phyloP scores from a whole-genome alignment of 345 rosid species.

The Salix viminalis region DNA sequence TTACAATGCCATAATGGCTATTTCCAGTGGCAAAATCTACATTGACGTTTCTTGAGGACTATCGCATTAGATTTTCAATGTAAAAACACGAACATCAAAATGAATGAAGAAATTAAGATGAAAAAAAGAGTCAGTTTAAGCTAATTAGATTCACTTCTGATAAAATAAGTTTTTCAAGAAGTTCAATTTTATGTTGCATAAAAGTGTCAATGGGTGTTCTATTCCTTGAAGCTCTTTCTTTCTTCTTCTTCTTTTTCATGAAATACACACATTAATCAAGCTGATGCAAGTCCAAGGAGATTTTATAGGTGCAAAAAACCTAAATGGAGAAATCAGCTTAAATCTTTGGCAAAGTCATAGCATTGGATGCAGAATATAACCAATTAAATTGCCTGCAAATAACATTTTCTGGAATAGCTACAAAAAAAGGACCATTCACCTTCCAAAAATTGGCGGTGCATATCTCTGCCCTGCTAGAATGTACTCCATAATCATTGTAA shows the following conservation, averaged over 20 bases:
- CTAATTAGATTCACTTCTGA: not conserved
- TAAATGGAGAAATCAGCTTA: not conserved
- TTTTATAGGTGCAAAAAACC: not conserved
- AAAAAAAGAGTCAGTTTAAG: not conserved
- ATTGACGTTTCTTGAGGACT: not conserved
- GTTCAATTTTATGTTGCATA: not conserved
- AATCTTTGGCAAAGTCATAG: not conserved
- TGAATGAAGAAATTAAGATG: not conserved
- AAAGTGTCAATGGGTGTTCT: not conserved
- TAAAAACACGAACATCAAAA: not conserved
- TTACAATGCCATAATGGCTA: constrained; percentile 11
- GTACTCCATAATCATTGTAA: constrained; percentile 88
- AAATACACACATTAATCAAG: not conserved
- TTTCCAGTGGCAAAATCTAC: constrained; percentile 1
- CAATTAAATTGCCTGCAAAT: constrained; percentile 1
- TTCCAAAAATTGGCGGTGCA: constrained; percentile 66
- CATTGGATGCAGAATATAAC: not conserved
- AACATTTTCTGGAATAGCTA: not conserved
- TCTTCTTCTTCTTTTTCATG: not conserved
- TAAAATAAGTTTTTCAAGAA: not conserved
- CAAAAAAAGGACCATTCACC: constrained; percentile 37
- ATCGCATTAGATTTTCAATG: not conserved
- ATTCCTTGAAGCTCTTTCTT: not conserved
- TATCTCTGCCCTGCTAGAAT: constrained; percentile 77
- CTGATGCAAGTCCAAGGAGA: not conserved